phyloP scores from a whole-genome alignment of 306 rosid genomes.

The Luffa acutangula region DNA sequence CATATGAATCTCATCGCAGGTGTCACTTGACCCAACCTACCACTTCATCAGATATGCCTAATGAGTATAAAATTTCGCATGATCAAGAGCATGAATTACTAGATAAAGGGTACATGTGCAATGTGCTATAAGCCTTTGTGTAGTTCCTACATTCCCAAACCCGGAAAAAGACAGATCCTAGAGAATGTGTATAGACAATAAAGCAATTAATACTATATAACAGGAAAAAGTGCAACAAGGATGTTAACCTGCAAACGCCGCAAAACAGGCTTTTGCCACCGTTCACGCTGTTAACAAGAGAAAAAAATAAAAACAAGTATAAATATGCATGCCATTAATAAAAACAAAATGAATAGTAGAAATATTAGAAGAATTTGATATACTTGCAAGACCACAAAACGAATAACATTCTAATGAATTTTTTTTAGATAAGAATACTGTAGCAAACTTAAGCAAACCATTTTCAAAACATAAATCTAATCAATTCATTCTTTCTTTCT shows the following conservation, averaged over 20 bases:
- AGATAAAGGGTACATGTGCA: neutral
- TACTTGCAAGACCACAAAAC: neutral
- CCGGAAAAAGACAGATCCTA: neutral
- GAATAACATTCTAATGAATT: neutral
- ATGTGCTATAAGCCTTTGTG: neutral
- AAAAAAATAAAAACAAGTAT: neutral
- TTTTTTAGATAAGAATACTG: neutral
- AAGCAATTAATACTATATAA: neutral
- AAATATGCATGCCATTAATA: neutral
- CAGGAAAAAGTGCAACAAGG: neutral
- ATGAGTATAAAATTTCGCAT: neutral
- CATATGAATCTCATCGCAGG: neutral
- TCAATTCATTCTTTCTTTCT: neutral
- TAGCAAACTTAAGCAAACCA: neutral
- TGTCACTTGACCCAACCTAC: neutral
- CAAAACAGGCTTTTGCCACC: slow-evolving; percentile 52
- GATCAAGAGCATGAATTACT: neutral
- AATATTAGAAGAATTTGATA: neutral
- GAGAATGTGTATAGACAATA: neutral
- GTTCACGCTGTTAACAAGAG: slow-evolving; percentile 34
- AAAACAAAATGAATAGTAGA: neutral
- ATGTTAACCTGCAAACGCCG: slow-evolving; percentile 42
- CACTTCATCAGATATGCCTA: neutral
- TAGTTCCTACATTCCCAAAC: neutral
- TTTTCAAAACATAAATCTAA: neutral